Evolutionary conservation across 2,329 filamentous ascomycete species (phyloP), one percentile per base, ranked within the genome.

Genomic region (Trichoderma semiorbis): DNA sequence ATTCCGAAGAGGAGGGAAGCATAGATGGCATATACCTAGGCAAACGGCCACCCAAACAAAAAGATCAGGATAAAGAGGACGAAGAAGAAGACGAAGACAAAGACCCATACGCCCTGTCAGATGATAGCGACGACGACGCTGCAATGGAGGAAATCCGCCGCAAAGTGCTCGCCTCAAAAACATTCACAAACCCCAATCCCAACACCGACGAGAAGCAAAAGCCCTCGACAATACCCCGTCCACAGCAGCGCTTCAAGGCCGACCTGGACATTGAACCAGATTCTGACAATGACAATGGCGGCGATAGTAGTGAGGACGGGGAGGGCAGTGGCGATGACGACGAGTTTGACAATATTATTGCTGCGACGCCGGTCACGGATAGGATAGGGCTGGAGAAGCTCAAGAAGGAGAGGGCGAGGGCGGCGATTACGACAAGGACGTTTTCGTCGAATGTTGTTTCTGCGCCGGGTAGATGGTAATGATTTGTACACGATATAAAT

Each of bases 131-230:
- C 71, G 94, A 97, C 76, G 92, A 93, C 21, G 86, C 85, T 67
- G 91, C 94, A 78, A 98, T 98, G 95, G 95, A 93, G 43, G 95
- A 97, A 78, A 91, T 99, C 67, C 89, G 96, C 63, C 90, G 92
- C 69, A 93, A 93, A 76, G 94, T 98, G n/a, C 87, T 99, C 2
- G 92, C 92, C 7, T 97, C 95, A 7, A 98, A 95, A 79, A 90
- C 94, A 0, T 99, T 99, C 78, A 84, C 92, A 55, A 81, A 82
- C 70, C 77, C 79, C 7, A 75, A 77, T 43, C 71, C 74, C 11
- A 93, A 93, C 75, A 83, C 86, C 11, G 78, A 81, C 73, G 76
- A 83, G 60, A 84, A 87, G 74, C 91, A 90, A 75, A 86, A 87
- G 71, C 89, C 88, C 0, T 87, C 91, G 76, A 89, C 86, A n/a